A percentile compares a stretch with the other conserved stretches of the same genome.
Conservation (phyloP, 2,329 filamentous ascomycete genomes). For the Dichotomopilus funicola region DNA sequence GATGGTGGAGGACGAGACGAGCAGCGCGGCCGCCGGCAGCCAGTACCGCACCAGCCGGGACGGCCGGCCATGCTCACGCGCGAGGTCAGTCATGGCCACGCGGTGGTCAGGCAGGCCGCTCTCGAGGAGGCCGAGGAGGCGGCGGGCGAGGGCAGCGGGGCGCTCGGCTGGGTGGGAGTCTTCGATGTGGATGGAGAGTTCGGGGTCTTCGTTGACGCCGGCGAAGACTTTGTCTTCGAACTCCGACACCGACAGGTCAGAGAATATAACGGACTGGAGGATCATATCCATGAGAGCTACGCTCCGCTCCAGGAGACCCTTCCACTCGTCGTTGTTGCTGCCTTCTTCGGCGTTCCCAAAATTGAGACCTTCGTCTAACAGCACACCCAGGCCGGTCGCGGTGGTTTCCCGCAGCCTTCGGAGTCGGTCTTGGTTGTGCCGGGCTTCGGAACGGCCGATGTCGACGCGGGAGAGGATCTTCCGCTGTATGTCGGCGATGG, state of each 20-base stretch:
- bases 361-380: conserved; percentile 79
- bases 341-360: conserved; percentile 48
- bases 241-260: conserved; percentile 56
- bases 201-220: conserved; percentile 52
- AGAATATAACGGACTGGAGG: conserved; percentile 60
- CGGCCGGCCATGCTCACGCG: conserved; percentile 66
- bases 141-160: conserved; percentile 56
- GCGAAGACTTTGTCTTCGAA: conserved; percentile 62
- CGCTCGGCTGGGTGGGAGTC: conserved; percentile 39
- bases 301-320: conserved; percentile 70
- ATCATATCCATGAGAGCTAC: conserved; percentile 83
- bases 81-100: conserved; percentile 46
- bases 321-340: conserved; percentile 45
- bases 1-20: conserved; percentile 83
- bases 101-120: conserved; percentile 62
- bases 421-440: conserved; percentile 64
- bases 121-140: conserved; percentile 63
- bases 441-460: conserved; percentile 65
- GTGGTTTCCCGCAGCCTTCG: conserved; percentile 71
- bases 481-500: conserved; percentile 62
- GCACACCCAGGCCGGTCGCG: conserved; percentile 76
- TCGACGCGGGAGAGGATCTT: conserved; percentile 74
- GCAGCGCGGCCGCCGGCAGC: conserved; percentile 64
- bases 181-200: conserved; percentile 47
- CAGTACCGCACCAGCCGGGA: conserved; percentile 75